These are phyloP conservation scores for Linum tenue DNA, from an alignment of 345 rosid genomes.

Conservation along the genomic window DNA sequence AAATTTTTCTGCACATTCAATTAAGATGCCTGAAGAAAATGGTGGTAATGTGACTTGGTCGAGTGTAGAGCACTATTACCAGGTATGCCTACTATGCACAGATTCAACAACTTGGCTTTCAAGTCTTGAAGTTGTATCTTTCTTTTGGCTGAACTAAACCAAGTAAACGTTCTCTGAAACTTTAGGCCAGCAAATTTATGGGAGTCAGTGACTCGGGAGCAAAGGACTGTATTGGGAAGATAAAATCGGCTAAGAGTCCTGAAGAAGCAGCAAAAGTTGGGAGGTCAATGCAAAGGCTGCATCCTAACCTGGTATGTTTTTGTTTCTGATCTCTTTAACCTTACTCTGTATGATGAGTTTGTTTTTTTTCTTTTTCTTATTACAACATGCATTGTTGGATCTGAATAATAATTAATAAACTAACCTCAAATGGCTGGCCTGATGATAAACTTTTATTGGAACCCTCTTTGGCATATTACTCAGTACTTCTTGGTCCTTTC, in stretches of 20 bases:
- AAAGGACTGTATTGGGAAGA: slow-evolving; percentile 48
- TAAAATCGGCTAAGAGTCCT: slow-evolving; percentile 62
- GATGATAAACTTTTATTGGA: no score
- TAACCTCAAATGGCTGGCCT: no score
- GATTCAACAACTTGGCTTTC: background rate
- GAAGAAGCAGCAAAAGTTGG: slow-evolving; percentile 90
- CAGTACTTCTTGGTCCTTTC: slow-evolving; percentile 11
- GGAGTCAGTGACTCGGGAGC: slow-evolving; percentile 51
- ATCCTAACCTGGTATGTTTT: slow-evolving; percentile 60
- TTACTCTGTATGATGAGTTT: no score
- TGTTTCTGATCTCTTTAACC: background rate
- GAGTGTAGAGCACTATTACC: slow-evolving; percentile 79
- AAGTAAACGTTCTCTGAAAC: background rate
- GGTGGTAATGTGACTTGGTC: slow-evolving; percentile 62
- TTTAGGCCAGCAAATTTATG: slow-evolving; percentile 55
- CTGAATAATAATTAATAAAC: no score
- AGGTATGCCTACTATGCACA: slow-evolving; percentile 37
- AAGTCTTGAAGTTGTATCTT: background rate
- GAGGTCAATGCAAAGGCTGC: slow-evolving; percentile 52
- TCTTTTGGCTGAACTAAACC: background rate
- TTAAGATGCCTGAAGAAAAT: slow-evolving; percentile 49
- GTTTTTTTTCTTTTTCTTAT: no score
- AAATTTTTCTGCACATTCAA: slow-evolving; percentile 80
- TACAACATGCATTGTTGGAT: no score
- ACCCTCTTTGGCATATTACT: no score